Conservation (phyloP, 495 filamentous ascomycete species). For the Podospora comata region DNA sequence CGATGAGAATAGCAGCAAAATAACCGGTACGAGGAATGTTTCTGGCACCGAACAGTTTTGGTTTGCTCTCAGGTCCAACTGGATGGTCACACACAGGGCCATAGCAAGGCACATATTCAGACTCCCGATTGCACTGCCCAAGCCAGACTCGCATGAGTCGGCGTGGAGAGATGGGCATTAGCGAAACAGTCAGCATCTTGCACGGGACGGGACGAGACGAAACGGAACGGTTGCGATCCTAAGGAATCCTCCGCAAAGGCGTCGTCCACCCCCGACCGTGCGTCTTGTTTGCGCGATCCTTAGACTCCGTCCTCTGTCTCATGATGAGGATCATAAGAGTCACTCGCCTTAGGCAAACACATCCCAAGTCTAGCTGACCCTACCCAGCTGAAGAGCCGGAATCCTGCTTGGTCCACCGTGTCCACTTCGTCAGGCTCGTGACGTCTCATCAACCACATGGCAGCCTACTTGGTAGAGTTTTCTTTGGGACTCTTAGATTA, state of each 20-base stretch:
- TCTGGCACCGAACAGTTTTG: not conserved
- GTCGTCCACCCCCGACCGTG: not conserved
- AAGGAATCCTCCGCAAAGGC: not conserved
- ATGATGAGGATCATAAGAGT: not conserved
- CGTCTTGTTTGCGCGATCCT: not conserved
- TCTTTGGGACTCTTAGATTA: not conserved
- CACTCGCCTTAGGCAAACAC: not conserved
- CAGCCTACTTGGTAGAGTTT: not conserved
- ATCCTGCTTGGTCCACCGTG: not conserved
- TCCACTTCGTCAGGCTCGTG: not conserved
- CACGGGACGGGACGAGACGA: constrained; percentile 12
- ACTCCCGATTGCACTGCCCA: not conserved
- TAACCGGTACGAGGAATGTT: not conserved
- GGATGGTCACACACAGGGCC: not conserved
- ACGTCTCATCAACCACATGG: not conserved
- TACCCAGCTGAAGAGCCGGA: not conserved
- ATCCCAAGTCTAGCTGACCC: not conserved
- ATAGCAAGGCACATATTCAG: not conserved
- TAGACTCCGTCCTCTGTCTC: not conserved
- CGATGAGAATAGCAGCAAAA: not conserved
- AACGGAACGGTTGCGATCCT: constrained; percentile 5
- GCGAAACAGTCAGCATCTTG: not conserved
- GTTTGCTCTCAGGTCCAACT: not conserved
- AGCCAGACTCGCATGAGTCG: not conserved
- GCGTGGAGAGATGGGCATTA: not conserved